phyloP scores from a whole-genome alignment of 2,329 filamentous ascomycete genomes.

The Monosporascus sp. region DNA sequence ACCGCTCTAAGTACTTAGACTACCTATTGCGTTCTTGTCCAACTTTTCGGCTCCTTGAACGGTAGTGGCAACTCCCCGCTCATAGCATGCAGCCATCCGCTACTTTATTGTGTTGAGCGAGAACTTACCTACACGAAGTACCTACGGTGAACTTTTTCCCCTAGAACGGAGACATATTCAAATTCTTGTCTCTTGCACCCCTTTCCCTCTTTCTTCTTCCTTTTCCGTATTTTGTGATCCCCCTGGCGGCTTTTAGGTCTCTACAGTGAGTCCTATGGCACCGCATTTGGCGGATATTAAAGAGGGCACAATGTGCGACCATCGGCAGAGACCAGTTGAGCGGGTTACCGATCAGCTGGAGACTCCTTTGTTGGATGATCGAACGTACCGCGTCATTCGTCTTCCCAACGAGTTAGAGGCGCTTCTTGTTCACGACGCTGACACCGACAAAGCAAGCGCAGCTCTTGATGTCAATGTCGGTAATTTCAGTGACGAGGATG shows the following conservation, averaged over 20 bases:
- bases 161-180: background rate
- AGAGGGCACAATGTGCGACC: conserved; percentile 23
- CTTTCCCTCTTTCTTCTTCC: background rate
- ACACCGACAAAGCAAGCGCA: conserved; percentile 95
- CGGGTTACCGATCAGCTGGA: conserved; percentile 27
- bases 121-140: too few relatives aligned
- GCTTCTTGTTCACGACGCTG: conserved; percentile 84
- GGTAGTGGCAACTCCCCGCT: background rate
- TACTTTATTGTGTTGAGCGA: too few relatives aligned
- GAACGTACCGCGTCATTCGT: conserved; percentile 80
- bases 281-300: conserved; percentile 18
- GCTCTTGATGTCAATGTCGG: conserved; percentile 94
- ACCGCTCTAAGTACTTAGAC: background rate
- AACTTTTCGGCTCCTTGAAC: background rate
- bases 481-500: conserved; percentile 85
- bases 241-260: background rate
- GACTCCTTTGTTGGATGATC: conserved; percentile 56
- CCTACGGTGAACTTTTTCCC: too few relatives aligned
- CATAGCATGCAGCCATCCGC: background rate
- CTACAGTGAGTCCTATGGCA: conserved; percentile 17
- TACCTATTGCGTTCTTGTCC: background rate
- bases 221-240: background rate
- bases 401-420: conserved; percentile 85
- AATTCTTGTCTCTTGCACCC: background rate
- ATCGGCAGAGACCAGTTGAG: conserved; percentile 27